Conservation (phyloP, 2,329 filamentous ascomycete genomes). For the Thelonectria rubi region DNA sequence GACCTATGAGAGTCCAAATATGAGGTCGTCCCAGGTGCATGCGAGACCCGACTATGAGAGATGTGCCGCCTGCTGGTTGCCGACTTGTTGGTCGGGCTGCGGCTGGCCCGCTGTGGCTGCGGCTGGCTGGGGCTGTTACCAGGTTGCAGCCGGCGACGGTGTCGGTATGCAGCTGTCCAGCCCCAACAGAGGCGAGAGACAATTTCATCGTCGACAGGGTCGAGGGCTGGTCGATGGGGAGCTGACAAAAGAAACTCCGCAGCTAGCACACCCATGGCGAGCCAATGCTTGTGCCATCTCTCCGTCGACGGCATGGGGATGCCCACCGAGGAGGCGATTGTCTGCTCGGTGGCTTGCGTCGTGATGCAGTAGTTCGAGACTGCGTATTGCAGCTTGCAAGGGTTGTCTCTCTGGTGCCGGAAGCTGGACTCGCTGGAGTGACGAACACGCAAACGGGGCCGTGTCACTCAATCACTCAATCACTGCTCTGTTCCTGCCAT, state of each 20-base stretch:
- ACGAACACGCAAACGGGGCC: constrained; percentile 33
- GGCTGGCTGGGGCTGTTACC: constrained; percentile 9
- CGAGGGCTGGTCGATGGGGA: constrained; percentile 2
- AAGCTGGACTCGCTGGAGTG: constrained; percentile 9
- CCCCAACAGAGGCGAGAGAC: constrained; percentile 9
- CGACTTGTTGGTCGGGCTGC: constrained; percentile 28
- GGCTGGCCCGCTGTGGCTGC: constrained; percentile 17
- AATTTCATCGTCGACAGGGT: constrained; percentile 9
- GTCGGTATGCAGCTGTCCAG: constrained; percentile 20
- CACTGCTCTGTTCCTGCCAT: constrained; percentile 9
- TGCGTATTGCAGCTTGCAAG: constrained; percentile 29
- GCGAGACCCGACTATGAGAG: constrained; percentile 25
- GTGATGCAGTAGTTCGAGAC: constrained; percentile 28
- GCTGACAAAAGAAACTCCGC: constrained; percentile 28
- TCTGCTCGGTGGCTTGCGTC: constrained; percentile 36
- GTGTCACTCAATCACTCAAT: constrained; percentile 16
- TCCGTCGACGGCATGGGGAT: constrained; percentile 30
- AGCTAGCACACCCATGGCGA: constrained; percentile 22
- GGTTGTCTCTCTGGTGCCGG: constrained; percentile 25
- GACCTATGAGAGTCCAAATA: background rate
- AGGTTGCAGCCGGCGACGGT: constrained; percentile 12
- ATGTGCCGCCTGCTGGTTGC: constrained; percentile 1
- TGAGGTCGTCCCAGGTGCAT: constrained; percentile 22
- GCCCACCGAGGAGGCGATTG: constrained; percentile 26
- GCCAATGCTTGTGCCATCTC: constrained; percentile 20